Evolutionary conservation across 305 asterid species (phyloP), one percentile per base, ranked within the genome.

Genomic region (Galium porrigens): DNA sequence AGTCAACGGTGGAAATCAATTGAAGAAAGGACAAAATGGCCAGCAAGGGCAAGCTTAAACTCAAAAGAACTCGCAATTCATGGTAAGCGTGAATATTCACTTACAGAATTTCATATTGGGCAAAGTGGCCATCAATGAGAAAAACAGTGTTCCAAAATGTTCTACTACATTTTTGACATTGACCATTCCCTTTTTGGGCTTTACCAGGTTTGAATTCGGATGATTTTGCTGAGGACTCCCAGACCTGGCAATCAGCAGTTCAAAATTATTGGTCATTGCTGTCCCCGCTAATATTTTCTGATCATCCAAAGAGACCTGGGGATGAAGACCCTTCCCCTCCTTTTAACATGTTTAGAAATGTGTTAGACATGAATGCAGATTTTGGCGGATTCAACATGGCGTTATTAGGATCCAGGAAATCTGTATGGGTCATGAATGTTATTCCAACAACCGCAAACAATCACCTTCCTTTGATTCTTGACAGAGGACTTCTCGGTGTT

Each of bases 271-370:
- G 99, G 97, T 94, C 99, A 61, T 81, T 94, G 65, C 89, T 94
- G 46, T 94, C 99, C 25, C 99, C 99, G 25, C 66, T 94, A 56
- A 88, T 94, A 78, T 94, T 89, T 73, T 94, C 99, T 1, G 99
- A 94, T 77, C 99, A 94, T 74, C 99, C 99, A 3, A 94, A 94
- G 83, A 76, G 99, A 80, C 99, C 99, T 36, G 99, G 99, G 7
- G 92, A 86, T 48, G 99, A 94, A 80, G 99, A 94, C 76, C 99
- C 99, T 76, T 82, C 95, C 42, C 99, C 99, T 34, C 99, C 99
- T 79, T 94, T 83, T 78, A 94, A 94, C 88, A 94, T 94, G 99
- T 86, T 94, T 67, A 83, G 99, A 73, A 94, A 94, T 80, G 96
- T 94, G 65, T 72, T 94, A 72, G 99, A 94, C 81, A 90, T 89